A percentile compares a stretch with the other conserved stretches of the same genome.
phyloP scores from a whole-genome alignment of 192 early-diverging fungal species.

The Coemansia sp. region DNA sequence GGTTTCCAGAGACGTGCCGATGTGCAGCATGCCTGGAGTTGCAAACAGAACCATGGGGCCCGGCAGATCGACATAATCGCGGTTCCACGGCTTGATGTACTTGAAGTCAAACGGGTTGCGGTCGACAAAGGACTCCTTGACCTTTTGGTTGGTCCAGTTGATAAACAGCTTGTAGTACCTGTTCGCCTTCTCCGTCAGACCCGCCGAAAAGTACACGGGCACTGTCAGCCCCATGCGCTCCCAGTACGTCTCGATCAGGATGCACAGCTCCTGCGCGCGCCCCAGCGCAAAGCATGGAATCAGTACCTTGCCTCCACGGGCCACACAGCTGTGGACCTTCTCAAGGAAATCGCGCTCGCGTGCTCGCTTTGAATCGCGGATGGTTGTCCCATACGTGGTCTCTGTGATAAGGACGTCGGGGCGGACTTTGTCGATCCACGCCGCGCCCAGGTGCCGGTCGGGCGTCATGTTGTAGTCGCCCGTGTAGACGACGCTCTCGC shows the following conservation, averaged over 20 bases:
- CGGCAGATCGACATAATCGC: slow-evolving; percentile 69
- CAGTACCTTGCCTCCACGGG: slow-evolving; percentile 82
- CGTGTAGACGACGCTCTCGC: slow-evolving; percentile 81
- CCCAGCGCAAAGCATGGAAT: slow-evolving; percentile 99
- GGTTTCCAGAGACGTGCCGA: slow-evolving; percentile 89
- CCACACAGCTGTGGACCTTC: slow-evolving; percentile 81
- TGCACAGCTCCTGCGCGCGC: slow-evolving; percentile 96
- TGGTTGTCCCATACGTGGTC: slow-evolving; percentile 95
- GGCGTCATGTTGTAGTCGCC: slow-evolving; percentile 93
- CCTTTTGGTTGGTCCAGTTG: slow-evolving; percentile 98
- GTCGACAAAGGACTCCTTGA: slow-evolving; percentile 90
- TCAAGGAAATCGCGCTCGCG: slow-evolving; percentile 92
- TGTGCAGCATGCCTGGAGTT: slow-evolving; percentile 97
- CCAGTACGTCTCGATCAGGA: slow-evolving; percentile 95
- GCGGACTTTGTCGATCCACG: slow-evolving; percentile 92
- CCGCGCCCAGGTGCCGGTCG: slow-evolving; percentile 89
- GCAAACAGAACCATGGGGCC: slow-evolving; percentile 97
- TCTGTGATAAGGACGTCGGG: slow-evolving; percentile 97
- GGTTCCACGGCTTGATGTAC: slow-evolving; percentile 85
- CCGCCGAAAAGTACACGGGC: slow-evolving; percentile 96
- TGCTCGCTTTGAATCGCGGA: slow-evolving; percentile 89
- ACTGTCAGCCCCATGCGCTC: slow-evolving; percentile 85
- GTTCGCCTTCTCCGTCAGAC: slow-evolving; percentile 91
- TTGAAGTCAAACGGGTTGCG: slow-evolving; percentile 98
- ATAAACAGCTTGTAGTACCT: slow-evolving; percentile 97